Evolutionary conservation across 73 alveolate species (phyloP).

Genomic region (Tetrahymena borealis): DNA sequence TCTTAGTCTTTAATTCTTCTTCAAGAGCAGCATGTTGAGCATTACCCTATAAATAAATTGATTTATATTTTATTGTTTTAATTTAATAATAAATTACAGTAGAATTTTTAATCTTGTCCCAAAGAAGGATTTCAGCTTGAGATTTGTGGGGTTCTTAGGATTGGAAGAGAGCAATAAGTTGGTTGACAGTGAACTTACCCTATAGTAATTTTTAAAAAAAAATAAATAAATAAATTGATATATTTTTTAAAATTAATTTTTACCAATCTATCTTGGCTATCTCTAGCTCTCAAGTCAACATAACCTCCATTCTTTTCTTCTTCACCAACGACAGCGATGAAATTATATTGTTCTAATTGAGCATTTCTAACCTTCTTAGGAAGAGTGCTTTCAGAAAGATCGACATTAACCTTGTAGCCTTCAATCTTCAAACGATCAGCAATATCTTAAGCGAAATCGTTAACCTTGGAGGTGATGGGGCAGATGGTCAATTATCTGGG

Average conservation of each 20-base stretch:
- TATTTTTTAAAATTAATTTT: slow-evolving; percentile 60
- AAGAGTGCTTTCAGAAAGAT: slow-evolving; percentile 80
- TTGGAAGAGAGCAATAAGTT: slow-evolving; percentile 30
- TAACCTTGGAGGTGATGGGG: slow-evolving; percentile 94
- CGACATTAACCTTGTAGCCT: slow-evolving; percentile 85
- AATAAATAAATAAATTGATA: slow-evolving; percentile 28
- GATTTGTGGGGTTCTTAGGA: slow-evolving; percentile 63
- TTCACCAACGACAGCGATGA: slow-evolving; percentile 94
- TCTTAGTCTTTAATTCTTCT: slow-evolving; percentile 40
- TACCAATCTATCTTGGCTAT: slow-evolving; percentile 75
- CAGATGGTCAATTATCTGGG: slow-evolving; percentile 93
- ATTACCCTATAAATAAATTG: neutral
- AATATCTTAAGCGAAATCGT: slow-evolving; percentile 81
- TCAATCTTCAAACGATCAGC: slow-evolving; percentile 60
- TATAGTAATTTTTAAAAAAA: neutral
- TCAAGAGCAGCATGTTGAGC: slow-evolving; percentile 44
- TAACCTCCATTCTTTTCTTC: slow-evolving; percentile 86
- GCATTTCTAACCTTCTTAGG: slow-evolving; percentile 95
- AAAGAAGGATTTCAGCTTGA: slow-evolving; percentile 47
- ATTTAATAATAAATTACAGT: neutral
- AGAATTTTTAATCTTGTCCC: neutral
- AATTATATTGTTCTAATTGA: slow-evolving; percentile 90
- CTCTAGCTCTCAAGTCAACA: slow-evolving; percentile 96
- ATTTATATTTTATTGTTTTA: too few species aligned
- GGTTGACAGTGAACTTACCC: slow-evolving; percentile 37